These are phyloP conservation scores for Mentha longifolia DNA, from an alignment of 257 asterid species.

Conservation along the genomic window DNA sequence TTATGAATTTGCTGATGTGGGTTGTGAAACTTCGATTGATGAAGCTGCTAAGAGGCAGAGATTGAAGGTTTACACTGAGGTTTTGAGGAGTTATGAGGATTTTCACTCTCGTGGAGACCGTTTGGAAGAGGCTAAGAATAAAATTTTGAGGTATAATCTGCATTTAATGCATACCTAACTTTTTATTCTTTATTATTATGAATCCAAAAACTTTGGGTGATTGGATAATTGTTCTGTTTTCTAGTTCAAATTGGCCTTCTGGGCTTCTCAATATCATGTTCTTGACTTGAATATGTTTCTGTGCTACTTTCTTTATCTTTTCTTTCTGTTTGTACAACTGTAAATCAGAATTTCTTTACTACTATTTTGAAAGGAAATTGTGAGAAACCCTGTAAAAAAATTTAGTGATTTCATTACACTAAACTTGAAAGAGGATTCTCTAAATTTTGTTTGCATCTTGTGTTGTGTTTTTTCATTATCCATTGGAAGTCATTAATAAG, in stretches of 20 bases:
- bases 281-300: neutral
- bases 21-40: slow-evolving; percentile 27
- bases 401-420: too few species aligned
- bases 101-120: slow-evolving; percentile 33
- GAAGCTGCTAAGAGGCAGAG: slow-evolving; percentile 48
- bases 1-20: slow-evolving; percentile 27
- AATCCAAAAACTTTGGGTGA: neutral
- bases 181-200: slow-evolving; percentile 2
- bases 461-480: neutral
- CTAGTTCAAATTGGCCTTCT: neutral
- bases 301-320: neutral
- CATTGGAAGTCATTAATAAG: neutral
- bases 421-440: neutral
- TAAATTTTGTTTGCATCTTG: neutral
- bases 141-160: slow-evolving; percentile 59
- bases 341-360: neutral
- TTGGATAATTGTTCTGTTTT: neutral
- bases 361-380: too few species aligned
- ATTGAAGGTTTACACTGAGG: slow-evolving; percentile 43
- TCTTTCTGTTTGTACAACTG: neutral
- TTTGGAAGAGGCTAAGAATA: slow-evolving; percentile 51
- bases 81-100: slow-evolving; percentile 56
- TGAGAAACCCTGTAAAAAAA: neutral
- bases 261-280: neutral
- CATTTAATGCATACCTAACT: neutral